Percentiles rank a stretch among this genome's conserved stretches.
phyloP scores from a whole-genome alignment of 768 basidiomycete species.

The Rhodotorula graminis region DNA sequence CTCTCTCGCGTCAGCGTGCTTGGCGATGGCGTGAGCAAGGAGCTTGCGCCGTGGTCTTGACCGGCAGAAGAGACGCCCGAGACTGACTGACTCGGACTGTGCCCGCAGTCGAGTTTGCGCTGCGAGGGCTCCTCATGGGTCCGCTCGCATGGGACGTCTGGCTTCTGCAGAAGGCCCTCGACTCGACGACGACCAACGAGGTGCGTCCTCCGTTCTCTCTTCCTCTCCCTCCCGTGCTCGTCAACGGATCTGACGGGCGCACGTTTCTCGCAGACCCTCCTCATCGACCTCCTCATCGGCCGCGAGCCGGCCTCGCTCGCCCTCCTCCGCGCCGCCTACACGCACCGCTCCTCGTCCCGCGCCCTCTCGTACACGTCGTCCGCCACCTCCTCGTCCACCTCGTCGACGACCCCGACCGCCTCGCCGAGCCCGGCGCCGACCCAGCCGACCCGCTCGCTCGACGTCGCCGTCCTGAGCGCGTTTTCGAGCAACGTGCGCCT shows the following conservation, averaged over 20 bases:
- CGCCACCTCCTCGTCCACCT: background rate
- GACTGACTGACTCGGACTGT: background rate
- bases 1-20: background rate
- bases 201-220: slow-evolving; percentile 3
- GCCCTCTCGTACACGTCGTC: background rate
- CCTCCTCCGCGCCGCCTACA: slow-evolving; percentile 30
- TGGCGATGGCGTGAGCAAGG: background rate
- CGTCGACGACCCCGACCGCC: background rate
- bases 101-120: slow-evolving; percentile 20
- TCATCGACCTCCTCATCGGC: slow-evolving; percentile 30
- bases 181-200: slow-evolving; percentile 18
- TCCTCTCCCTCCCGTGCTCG: background rate
- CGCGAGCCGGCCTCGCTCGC: slow-evolving; percentile 25
- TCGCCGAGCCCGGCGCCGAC: background rate
- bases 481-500: slow-evolving; percentile 20
- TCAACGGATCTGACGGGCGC: no score
- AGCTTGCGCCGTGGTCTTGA: no score
- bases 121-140: slow-evolving; percentile 23
- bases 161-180: slow-evolving; percentile 24
- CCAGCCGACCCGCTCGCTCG: slow-evolving; percentile 20
- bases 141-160: slow-evolving; percentile 32
- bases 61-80: no score
- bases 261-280: slow-evolving; percentile 12
- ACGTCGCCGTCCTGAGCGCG: slow-evolving; percentile 29
- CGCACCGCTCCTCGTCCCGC: background rate